Evolutionary conservation across 1,284 basidiomycete genomes (phyloP), one percentile per base, ranked within the genome.

Genomic region (Hemileccinum hortonii): DNA sequence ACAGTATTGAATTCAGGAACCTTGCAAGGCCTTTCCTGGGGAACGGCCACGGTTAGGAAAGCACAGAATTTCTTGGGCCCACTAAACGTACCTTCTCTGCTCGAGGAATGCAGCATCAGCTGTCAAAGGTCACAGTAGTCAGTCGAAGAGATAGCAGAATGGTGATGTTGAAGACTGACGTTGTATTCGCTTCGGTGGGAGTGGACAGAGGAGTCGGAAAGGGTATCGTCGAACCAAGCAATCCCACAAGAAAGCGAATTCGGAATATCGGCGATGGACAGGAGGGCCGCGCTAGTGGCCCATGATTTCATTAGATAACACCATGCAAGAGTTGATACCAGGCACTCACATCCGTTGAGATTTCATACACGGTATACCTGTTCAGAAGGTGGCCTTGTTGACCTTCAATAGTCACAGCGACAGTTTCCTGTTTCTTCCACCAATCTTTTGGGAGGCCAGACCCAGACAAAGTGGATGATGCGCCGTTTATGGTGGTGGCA

Each of bases 161-260:
- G 12, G 2, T 6, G 11, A 32, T 46, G 16, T 50, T 47, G 26
- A 59, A 21, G 36, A 80, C 87, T 75, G 66, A 91, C 92, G 86
- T 67, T 90, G 90, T 55, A 97, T 78, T 42, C 92, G 82, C 69
- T 98, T 98, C 0, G 94, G 94, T 10, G 94, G 94, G 33, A 97
- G 73, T 3, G 83, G 74, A n/a, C 92, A 87, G 55, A 96, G 78
- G n/a, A 97, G 74, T 33, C 94, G 83, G 80, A 97, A 97, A 0
- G 94, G 94, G 75, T 98, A 92, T 47, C 84, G 77, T 58, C 83
- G 78, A 51, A 83, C 72, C 35, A 98, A 75, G 56, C 85, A 87
- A 54, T 95, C 92, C 81, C 91, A 88, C 21, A 98, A 75, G 72
- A 89, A 94, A 8, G 82, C 81, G 66, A 97, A 98, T 67, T 98